Evolutionary conservation across 148 eudicot genomes (phyloP).

Genomic region (Amaranthus hypochondriacus): DNA sequence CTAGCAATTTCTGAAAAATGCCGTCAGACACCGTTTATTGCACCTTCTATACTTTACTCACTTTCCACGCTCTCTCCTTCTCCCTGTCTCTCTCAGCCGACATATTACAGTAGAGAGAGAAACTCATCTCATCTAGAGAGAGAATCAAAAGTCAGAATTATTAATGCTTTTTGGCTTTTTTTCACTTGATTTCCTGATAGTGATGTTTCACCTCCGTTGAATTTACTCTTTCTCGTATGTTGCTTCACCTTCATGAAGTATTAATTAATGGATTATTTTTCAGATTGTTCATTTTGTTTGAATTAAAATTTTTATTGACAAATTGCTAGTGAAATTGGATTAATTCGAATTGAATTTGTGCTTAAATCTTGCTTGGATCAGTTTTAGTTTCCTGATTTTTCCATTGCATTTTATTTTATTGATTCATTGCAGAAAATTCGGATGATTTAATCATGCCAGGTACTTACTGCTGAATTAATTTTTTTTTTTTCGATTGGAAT

Average conservation of each 20-base stretch:
- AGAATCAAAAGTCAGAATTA: not conserved
- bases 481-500: not conserved
- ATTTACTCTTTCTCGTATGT: not conserved
- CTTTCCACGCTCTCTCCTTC: not conserved
- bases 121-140: not conserved
- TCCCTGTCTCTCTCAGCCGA: constrained; percentile 8
- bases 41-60: too few species aligned
- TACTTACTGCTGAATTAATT: constrained; percentile 1
- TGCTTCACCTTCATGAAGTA: too few species aligned
- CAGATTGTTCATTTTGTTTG: too few species aligned
- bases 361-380: constrained; percentile 21
- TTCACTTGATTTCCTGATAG: not conserved
- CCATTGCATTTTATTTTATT: not conserved
- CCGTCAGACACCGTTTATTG: not conserved
- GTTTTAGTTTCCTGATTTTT: not conserved
- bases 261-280: too few species aligned
- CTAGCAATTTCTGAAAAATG: not conserved
- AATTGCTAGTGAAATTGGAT: not conserved
- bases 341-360: constrained; percentile 27
- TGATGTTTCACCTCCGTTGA: constrained; percentile 14
- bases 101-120: constrained; percentile 15
- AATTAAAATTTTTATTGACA: not conserved
- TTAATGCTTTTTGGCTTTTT: not conserved
- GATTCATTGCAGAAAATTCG: constrained; percentile 18
- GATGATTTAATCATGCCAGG: constrained; percentile 29